Evolutionary conservation across 805 yeast species (phyloP), one percentile per base, ranked within the genome.

Genomic region (Lipomyces yamadae): DNA sequence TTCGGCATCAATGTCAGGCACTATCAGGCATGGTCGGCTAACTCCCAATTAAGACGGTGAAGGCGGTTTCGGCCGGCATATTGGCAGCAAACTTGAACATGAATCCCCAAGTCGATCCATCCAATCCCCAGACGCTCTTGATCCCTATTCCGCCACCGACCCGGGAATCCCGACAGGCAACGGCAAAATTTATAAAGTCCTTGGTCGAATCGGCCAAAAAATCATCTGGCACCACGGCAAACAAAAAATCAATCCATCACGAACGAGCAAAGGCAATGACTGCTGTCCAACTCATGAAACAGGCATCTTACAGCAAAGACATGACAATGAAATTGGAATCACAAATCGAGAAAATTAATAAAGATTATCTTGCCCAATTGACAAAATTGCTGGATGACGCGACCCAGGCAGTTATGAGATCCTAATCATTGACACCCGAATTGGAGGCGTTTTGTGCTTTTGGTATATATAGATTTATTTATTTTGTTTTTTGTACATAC

Each of bases 111-210:
- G 82, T 81, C 30, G 93, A 91, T 66, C 85, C 90, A 0, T 80
- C 85, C 62, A 90, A 89, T 75, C 86, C 88, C 42, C 96, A 89
- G 77, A 82, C 88, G 39, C 80, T 94, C 73, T 86, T 86, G 70
- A 88, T 92, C 18, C 84, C 90, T 1, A 80, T 92, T 66, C 96
- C 96, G 15, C 87, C 92, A 33, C 84, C 88, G 18, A 87, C 94
- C 2, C 83, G 87, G 4, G 96, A 89, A 65, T 80, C 88, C 34
- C 87, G 84, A 80, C 78, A 74, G 81, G 68, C 84, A 64, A 78
- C 80, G 60, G 83, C 81, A 7, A 88, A 86, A 74, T 83, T 84
- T 10, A 79, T 91, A 75, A 92, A 92, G 75, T 83, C 81, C n/a
- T 81, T 83, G 1, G 85, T 81, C 70, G 97, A 92, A 70, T 83